phyloP scores from a whole-genome alignment of 257 asterid genomes.

The Lycium ferocissimum region DNA sequence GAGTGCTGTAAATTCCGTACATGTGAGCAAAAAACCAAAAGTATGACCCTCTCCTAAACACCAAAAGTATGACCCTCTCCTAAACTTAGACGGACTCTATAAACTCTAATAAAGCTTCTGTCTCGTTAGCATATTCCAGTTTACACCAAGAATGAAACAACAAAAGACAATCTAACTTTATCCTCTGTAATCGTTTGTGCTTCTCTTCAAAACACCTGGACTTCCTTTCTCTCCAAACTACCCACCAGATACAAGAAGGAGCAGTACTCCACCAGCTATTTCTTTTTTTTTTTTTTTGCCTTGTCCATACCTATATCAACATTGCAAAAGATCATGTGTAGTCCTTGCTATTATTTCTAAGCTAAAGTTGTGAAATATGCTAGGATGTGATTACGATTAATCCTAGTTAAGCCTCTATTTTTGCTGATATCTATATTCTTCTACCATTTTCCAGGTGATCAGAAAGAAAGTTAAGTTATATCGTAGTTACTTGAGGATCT shows the following conservation, averaged over 20 bases:
- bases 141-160: not conserved
- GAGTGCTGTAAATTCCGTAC: not conserved
- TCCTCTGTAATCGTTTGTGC: not conserved
- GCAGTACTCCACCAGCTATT: not conserved
- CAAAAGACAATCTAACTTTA: not conserved
- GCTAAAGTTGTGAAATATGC: not conserved
- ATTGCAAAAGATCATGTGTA: not conserved
- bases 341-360: not conserved
- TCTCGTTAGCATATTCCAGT: not conserved
- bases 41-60: too few species aligned
- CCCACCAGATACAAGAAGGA: not conserved
- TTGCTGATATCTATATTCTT: not conserved
- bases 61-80: not conserved
- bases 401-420: not conserved
- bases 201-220: not conserved
- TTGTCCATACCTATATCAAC: not conserved
- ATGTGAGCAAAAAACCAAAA: not conserved
- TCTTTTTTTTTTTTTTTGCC: not conserved
- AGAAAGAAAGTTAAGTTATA: conserved; percentile 13
- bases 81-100: not conserved
- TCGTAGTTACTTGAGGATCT: not conserved
- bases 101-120: not conserved
- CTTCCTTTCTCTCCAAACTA: not conserved
- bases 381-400: not conserved
- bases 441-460: not conserved